Percentiles rank a stretch among this genome's conserved stretches.
Conservation (phyloP, 1,284 basidiomycete species). For the Ustilago sp. region DNA sequence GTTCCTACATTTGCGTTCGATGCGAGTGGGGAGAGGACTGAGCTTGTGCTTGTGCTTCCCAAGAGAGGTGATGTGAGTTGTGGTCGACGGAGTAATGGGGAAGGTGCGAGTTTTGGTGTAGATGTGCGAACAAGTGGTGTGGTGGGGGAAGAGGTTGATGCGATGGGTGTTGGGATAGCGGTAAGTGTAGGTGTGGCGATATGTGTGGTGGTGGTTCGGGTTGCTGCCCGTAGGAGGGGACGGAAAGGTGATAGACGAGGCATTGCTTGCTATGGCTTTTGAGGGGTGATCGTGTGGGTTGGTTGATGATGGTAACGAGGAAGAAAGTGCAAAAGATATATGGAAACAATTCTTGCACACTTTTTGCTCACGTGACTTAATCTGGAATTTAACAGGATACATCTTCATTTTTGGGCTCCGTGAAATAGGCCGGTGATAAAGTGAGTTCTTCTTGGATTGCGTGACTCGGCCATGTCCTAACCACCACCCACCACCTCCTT, state of each 20-base stretch:
- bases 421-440: background rate
- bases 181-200: background rate
- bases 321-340: background rate
- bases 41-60: background rate
- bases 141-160: slow-evolving; percentile 11
- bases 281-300: background rate
- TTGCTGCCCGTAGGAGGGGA: slow-evolving; percentile 11
- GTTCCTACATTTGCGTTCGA: background rate
- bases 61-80: background rate
- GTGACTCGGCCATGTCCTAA: background rate
- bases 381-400: too few species aligned
- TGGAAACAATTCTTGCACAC: background rate
- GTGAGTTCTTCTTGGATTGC: background rate
- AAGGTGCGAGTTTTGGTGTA: background rate
- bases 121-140: background rate
- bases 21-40: slow-evolving; percentile 13
- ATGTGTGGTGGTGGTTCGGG: slow-evolving; percentile 2
- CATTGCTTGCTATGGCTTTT: slow-evolving; percentile 16
- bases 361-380: too few species aligned
- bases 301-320: slow-evolving; percentile 4
- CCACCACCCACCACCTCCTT: background rate
- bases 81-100: background rate
- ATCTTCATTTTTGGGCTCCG: background rate
- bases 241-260: slow-evolving; percentile 35
- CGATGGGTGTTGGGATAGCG: slow-evolving; percentile 3